Percentiles rank a stretch among this genome's conserved stretches.
Evolutionary conservation across 805 yeast species (phyloP).

Genomic region (Sporopachydermia quercuum): DNA sequence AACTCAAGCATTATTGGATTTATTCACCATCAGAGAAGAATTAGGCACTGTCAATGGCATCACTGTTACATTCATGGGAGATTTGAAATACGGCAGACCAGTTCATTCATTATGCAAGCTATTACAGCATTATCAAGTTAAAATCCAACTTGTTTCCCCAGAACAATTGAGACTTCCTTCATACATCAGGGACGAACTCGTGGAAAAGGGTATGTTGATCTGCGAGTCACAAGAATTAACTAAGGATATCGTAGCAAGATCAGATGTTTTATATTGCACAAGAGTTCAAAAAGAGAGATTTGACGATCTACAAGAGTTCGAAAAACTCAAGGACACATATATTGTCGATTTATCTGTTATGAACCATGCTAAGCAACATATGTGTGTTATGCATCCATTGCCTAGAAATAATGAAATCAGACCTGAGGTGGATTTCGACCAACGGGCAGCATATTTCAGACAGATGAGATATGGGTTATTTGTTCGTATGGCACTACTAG

Average conservation of each 20-base stretch:
- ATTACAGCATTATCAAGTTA: slow-evolving; percentile 83
- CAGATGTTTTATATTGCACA: slow-evolving; percentile 95
- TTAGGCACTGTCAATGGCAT: slow-evolving; percentile 96
- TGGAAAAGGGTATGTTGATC: slow-evolving; percentile 51
- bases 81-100: slow-evolving; percentile 94
- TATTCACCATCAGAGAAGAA: slow-evolving; percentile 97
- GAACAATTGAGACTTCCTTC: slow-evolving; percentile 75
- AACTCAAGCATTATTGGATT: slow-evolving; percentile 92
- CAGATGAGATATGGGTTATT: slow-evolving; percentile 97
- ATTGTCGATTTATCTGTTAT: slow-evolving; percentile 85
- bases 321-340: slow-evolving; percentile 79
- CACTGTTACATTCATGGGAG: slow-evolving; percentile 98
- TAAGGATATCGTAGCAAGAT: slow-evolving; percentile 69
- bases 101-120: slow-evolving; percentile 91
- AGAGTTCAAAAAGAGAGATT: slow-evolving; percentile 97
- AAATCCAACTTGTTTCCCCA: slow-evolving; percentile 86
- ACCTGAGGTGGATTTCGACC: slow-evolving; percentile 98
- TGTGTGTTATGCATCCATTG: slow-evolving; percentile 98
- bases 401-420: slow-evolving; percentile 94
- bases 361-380: slow-evolving; percentile 89
- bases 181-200: slow-evolving; percentile 51
- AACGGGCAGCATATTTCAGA: slow-evolving; percentile 98
- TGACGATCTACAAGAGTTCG: slow-evolving; percentile 56
- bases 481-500: slow-evolving; percentile 96
- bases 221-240: slow-evolving; percentile 66